Base-by-base conservation (phyloP, 345 rosid species). In the Pugionium dolabratum region DNA sequence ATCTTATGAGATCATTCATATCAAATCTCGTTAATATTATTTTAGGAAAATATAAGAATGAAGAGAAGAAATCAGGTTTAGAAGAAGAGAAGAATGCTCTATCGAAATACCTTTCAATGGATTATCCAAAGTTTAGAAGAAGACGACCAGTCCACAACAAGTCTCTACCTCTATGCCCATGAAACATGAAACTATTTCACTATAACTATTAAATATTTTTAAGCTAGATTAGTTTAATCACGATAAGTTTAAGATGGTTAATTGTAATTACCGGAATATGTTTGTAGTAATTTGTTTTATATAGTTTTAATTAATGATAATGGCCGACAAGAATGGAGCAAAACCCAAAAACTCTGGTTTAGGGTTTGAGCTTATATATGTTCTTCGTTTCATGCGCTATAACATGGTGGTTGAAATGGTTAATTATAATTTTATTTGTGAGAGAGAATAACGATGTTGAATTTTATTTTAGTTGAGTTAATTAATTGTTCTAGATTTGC, bases 61-160 rank as follows among this genome's bases (percentile, higher is more conserved):
- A 7, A 55, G 61, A 33, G 58, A 72, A 64, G 57, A 74, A 52
- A 55, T n/a, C 30, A 44, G n/a, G 71, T 54, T 80, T 65, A 71
- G 76, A 36, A 50, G 80, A 78, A 66, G 84, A 78, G 71, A 62
- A 63, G 50, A 42, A 58, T 27, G 75, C 79, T 73, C 59, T 71
- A 5, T 62, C 85, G 6, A 70, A 85, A 26, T 81, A 66, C 72
- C 76, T 82, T 36, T 82, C 93, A 4, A 86, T 86, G 93, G 96
- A 86, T 76, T 89, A 89, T 78, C 69, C 87, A 45, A 79, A 25
- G 3, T 87, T 83, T 42, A 77, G 76, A 75, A 82, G 86, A 80
- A 79, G 93, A 72, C 75, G 87, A 8, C 96, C 96, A 2, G 84
- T 89, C 42, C 96, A 89, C 51, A 89, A 89, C 86, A 86, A 83